Evolutionary conservation across 768 basidiomycete species (phyloP), one percentile per base, ranked within the genome.

Genomic region (Mycena albidolilacea): DNA sequence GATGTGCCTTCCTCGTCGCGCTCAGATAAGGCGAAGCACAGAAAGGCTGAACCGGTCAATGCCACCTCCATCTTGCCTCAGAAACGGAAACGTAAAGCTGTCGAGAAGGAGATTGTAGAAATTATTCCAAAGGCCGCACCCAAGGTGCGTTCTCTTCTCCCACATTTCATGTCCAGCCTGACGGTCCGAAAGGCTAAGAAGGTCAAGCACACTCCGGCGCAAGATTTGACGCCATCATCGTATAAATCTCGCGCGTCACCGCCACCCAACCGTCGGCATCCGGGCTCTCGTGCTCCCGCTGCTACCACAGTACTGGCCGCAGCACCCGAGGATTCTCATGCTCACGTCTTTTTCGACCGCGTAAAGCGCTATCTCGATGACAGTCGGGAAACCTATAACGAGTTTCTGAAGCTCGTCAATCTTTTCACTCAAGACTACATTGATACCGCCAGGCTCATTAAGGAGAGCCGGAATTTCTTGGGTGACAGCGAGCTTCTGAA

Each of bases 341-440:
- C 82, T 0, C 70, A 75, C 37, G 71, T 73, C 67, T 98, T 98
- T 84, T 99, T 99, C 80, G 97, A 98, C 70, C 93, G 93, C 37
- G 96, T 98, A 61, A 93, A 91, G 77, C 90, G 89, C 17, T 86
- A 88, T 1, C 84, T 96, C 55, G 91, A 93, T 68, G 75, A 76
- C 61, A 91, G 88, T 73, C 87, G 92, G 14, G 93, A 95, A 60
- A 90, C 91, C 1, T 95, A 94, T 82, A 95, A 97, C 80, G 98
- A 99, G 82, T 99, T 99, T 83, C 84, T 99, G 72, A 98, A 97
- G 79, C 85, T 99, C 57, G 89, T 98, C 76, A 98, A 99, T 81
- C 87, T 99, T 2, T 99, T 97, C 79, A 94, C 95, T 2, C 96
- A 97, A 79, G 95, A 97, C 72, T 91, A 95, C 78, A 97, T 99